These are phyloP conservation scores for Sugiyamaella chiloensis DNA, from an alignment of 805 yeast genomes.

Conservation along the genomic window DNA sequence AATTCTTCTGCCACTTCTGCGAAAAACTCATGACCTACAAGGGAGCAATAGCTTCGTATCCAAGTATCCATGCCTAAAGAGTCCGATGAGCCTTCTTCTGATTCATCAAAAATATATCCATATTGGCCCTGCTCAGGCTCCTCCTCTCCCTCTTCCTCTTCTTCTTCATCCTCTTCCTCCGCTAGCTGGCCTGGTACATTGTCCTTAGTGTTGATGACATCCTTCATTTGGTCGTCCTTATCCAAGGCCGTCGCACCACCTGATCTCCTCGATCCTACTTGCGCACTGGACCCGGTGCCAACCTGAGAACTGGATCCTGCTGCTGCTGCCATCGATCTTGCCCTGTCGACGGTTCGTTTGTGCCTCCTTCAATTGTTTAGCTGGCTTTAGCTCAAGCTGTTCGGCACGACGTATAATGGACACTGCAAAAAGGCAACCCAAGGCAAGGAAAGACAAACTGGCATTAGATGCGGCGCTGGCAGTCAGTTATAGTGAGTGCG, in stretches of 20 bases:
- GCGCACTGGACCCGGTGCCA: no score
- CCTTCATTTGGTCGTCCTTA: slow-evolving; percentile 13
- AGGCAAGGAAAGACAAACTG: no score
- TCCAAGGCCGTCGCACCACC: no score
- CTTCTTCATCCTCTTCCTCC: slow-evolving; percentile 17
- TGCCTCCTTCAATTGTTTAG: no score
- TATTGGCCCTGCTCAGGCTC: not conserved
- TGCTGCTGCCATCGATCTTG: slow-evolving; percentile 1
- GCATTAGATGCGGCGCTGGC: no score
- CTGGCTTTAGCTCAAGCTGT: no score
- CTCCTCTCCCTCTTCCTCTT: slow-evolving; percentile 16
- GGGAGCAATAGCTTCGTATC: slow-evolving; percentile 76
- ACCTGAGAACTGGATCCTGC: slow-evolving; percentile 4
- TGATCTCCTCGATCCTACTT: not conserved
- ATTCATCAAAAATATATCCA: slow-evolving; percentile 5
- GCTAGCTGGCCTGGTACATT: slow-evolving; percentile 6
- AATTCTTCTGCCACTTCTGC: slow-evolving; percentile 90
- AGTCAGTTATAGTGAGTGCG: no score
- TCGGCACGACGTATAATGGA: no score
- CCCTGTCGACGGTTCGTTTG: not conserved
- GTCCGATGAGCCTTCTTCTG: slow-evolving; percentile 23
- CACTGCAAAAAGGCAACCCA: no score
- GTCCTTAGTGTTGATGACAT: slow-evolving; percentile 9
- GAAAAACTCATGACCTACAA: slow-evolving; percentile 83
- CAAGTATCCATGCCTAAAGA: slow-evolving; percentile 60